phyloP scores from a whole-genome alignment of 1,284 basidiomycete species.

The Ustilago loliicola region DNA sequence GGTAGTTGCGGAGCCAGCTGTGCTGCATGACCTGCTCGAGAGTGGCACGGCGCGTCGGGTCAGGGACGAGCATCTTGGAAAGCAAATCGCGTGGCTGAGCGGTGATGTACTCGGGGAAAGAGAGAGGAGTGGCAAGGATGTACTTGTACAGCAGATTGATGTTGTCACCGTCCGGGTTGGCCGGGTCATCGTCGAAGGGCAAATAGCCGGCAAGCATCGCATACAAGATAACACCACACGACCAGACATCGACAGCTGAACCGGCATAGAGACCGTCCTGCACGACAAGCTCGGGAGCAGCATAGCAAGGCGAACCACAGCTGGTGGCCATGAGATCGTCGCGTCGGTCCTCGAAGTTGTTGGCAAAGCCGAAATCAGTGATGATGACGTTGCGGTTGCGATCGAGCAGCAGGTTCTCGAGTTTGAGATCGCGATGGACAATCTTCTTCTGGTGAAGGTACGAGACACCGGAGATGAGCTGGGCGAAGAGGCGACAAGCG shows the following conservation, averaged over 20 bases:
- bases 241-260: constrained; percentile 99
- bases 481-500: constrained; percentile 95
- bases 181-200: constrained; percentile 99
- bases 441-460: constrained; percentile 99
- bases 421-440: constrained; percentile 98
- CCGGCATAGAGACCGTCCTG: constrained; percentile 97
- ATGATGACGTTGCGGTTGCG: constrained; percentile 98
- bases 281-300: constrained; percentile 98
- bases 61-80: constrained; percentile 68
- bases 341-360: constrained; percentile 82
- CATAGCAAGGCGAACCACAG: constrained; percentile 97
- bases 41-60: constrained; percentile 62
- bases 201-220: constrained; percentile 99
- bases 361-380: constrained; percentile 99
- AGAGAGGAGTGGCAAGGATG: constrained; percentile 77
- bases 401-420: constrained; percentile 97
- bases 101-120: constrained; percentile 70
- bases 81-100: constrained; percentile 68
- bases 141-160: constrained; percentile 99
- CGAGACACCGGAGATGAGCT: constrained; percentile 97
- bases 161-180: constrained; percentile 98
- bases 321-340: constrained; percentile 99
- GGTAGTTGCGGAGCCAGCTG: constrained; percentile 68
- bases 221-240: constrained; percentile 98
- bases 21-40: constrained; percentile 69